Conservation (phyloP, 192 early-diverging fungal genomes). For the Podila epigama region DNA sequence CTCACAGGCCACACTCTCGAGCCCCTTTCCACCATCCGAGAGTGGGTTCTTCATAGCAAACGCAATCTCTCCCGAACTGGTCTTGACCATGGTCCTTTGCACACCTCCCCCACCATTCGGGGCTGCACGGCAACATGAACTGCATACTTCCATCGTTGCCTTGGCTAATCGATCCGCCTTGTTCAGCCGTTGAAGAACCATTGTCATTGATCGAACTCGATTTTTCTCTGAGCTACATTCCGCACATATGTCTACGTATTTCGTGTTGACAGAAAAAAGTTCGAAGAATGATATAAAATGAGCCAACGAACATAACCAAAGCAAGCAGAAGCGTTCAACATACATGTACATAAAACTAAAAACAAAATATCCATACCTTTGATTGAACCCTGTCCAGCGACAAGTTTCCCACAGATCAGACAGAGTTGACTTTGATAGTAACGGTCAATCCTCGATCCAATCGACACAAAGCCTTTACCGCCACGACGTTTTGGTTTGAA, state of each 20-base stretch:
- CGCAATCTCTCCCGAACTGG: background rate
- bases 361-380: background rate
- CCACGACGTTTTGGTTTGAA: constrained; percentile 31
- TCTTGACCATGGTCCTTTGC: background rate
- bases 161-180: constrained; percentile 25
- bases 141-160: constrained; percentile 29
- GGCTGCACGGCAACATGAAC: constrained; percentile 26
- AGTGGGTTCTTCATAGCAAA: background rate
- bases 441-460: constrained; percentile 66
- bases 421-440: constrained; percentile 75
- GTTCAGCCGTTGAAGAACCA: constrained; percentile 16
- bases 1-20: constrained; percentile 39
- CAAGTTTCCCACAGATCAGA: constrained; percentile 61
- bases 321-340: background rate
- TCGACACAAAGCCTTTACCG: constrained; percentile 24
- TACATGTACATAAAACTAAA: too few species aligned
- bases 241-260: background rate
- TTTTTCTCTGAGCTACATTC: constrained; percentile 20
- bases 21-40: constrained; percentile 1
- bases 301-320: background rate
- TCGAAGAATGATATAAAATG: background rate
- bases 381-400: constrained; percentile 12
- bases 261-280: background rate
- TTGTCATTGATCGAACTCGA: background rate
- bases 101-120: constrained; percentile 15